Evolutionary conservation across 768 basidiomycete genomes (phyloP).

Genomic region (Candolleomyces eurysporus): DNA sequence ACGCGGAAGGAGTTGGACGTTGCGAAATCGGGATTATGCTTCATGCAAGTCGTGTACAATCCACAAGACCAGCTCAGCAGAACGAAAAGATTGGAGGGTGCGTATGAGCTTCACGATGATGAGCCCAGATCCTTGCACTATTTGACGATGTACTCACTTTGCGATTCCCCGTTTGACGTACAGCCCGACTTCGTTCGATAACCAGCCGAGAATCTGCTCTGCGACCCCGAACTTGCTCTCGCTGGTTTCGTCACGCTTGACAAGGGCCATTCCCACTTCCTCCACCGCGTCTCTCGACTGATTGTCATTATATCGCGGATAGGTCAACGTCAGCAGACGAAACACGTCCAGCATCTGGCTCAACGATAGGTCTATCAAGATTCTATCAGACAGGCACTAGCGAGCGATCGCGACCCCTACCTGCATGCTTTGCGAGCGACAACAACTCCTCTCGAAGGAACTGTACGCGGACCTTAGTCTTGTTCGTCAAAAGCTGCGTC

Average conservation of each 20-base stretch:
- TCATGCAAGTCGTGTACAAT: slow-evolving; percentile 53
- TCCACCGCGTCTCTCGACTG: slow-evolving; percentile 73
- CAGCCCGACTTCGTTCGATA: slow-evolving; percentile 61
- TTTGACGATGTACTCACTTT: slow-evolving; percentile 42
- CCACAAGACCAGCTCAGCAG: slow-evolving; percentile 71
- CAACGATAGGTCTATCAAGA: slow-evolving; percentile 51
- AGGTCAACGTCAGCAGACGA: slow-evolving; percentile 68
- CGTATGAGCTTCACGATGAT: slow-evolving; percentile 41
- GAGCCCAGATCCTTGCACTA: slow-evolving; percentile 7
- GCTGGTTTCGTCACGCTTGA: slow-evolving; percentile 59
- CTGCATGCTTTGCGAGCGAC: slow-evolving; percentile 54
- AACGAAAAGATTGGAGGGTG: slow-evolving; percentile 62
- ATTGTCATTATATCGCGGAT: slow-evolving; percentile 75
- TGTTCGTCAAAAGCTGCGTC: slow-evolving; percentile 44
- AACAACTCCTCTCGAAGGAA: slow-evolving; percentile 65
- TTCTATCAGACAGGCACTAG: slow-evolving; percentile 9
- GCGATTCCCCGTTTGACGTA: slow-evolving; percentile 51
- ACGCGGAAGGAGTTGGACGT: slow-evolving; percentile 48
- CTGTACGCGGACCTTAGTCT: slow-evolving; percentile 51
- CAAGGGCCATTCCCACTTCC: slow-evolving; percentile 58
- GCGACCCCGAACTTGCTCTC: slow-evolving; percentile 54
- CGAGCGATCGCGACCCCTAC: slow-evolving; percentile 32
- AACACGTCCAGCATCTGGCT: slow-evolving; percentile 70
- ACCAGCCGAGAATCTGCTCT: slow-evolving; percentile 76
- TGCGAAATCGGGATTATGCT: slow-evolving; percentile 42